Evolutionary conservation across 1,284 basidiomycete genomes (phyloP), one percentile per base, ranked within the genome.

Genomic region (Apiotrichum sp.): DNA sequence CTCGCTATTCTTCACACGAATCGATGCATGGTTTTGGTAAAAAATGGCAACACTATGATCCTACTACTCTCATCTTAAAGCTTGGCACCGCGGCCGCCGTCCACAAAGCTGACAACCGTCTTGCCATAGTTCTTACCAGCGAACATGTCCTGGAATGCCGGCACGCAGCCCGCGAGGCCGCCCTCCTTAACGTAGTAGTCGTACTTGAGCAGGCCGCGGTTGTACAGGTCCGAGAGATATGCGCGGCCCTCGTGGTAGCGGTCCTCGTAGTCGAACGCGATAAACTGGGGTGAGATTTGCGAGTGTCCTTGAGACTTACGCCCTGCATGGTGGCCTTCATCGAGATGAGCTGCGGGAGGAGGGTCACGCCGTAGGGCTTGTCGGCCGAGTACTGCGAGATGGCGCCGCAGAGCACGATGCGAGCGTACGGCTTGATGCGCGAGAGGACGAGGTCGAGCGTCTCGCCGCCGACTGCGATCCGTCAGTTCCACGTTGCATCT

Each of bases 41-140:
- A 22, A 22, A 22, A 22, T 22, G 22, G 22, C 22, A 22, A 22
- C 22, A 22, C 22, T 22, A 22, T 22, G 22, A 22, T 22, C 22
- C 22, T 22, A 22, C 22, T 22, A 22, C 22, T 22, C 22, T 22
- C 22, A 22, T 22, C 34, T 46, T 41, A 58, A 6, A 58, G 49
- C 52, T 58, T 58, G 47, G 52, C 32, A 13, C 13, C 31, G 42
- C 49, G 38, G 16, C 34, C 38, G 34, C 47, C 44, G 40, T 52
- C 55, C 35, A 45, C 41, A 35, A 54, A 54, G 32, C 42, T 34
- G 16, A 58, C 56, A 32, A 58, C 44, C 84, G 90, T 74, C 77
- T 93, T 92, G 36, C 90, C 89, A 0, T 81, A 85, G 69, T 92
- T 93, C 34, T 81, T 84, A n/a, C 89, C 89, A 1, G 74, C 82